Evolutionary conservation across 345 rosid genomes (phyloP), one percentile per base, ranked within the genome.

Genomic region (Eutrema yunnanense): DNA sequence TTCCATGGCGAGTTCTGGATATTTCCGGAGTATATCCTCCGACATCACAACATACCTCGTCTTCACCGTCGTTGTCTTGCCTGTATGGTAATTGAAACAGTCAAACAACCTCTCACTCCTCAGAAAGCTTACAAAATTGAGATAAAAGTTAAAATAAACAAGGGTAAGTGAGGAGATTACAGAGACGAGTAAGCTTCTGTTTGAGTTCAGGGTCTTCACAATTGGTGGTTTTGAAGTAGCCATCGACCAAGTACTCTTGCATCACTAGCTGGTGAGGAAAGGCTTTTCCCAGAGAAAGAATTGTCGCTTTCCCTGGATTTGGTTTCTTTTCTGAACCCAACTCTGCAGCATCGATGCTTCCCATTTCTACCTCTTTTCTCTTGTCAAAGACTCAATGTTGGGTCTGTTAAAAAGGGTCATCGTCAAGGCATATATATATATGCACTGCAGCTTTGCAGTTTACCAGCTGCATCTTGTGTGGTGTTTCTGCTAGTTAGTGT

Each of bases 21-120:
- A 88, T 75, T 88, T 83, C 47, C 64, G 81, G 9, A 92, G 82
- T 70, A 96, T 90, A 84, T 96, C 99, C 9, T 92, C 96, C 0
- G 98, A 96, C 98, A 96, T 92, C 9, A 96, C 99, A 68, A 87
- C 96, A 62, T 88, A 96, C 78, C 99, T 87, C 47, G 98, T 92
- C 76, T 88, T 96, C 43, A 96, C 96, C 1, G 97, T 92, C 5
- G 98, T 95, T 42, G 99, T 88, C 87, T 90, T 86, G 81, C 99
- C 99, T 95, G 82, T 32, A 53, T 69, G 41, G 64, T 12, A 47
- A 66, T 34, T 49, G 8, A 78, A 29, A 63, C 29, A 52, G 43
- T 16, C 55, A 62, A 40, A 40, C 8, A 58, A 34, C 16, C 56
- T 64, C 63, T 64, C 63, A 53, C 37, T 70, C 49, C 47, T 36